These are phyloP conservation scores for Fusarium sp. DNA, from an alignment of 2,329 filamentous ascomycete genomes.

Conservation along the genomic window DNA sequence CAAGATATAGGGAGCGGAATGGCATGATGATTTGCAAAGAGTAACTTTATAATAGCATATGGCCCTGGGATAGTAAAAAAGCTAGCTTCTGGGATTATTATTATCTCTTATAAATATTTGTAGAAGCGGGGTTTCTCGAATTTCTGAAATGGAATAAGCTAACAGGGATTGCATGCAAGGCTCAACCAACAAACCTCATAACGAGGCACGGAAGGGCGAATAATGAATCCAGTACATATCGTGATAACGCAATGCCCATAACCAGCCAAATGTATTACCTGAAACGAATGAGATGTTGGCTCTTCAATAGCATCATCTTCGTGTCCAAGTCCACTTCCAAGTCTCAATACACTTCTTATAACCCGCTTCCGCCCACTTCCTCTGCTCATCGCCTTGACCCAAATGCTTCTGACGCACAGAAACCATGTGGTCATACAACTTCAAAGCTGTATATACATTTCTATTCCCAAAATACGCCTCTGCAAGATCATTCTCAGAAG, in stretches of 20 bases:
- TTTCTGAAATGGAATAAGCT: background rate
- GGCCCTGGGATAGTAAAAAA: no score
- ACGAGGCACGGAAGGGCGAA: background rate
- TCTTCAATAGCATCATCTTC: background rate
- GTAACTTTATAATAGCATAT: background rate
- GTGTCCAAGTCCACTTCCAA: background rate
- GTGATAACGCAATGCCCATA: accelerated
- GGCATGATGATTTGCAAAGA: background rate
- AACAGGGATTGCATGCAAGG: background rate
- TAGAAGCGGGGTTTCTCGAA: background rate
- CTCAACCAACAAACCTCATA: background rate
- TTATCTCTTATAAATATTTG: accelerated
- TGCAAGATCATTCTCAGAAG: background rate
- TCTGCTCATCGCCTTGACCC: background rate
- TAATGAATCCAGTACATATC: no score
- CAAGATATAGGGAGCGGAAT: accelerated
- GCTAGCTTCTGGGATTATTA: accelerated
- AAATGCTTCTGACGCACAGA: background rate
- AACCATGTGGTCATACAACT: background rate
- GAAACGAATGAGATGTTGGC: no score
- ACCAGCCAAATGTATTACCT: no score
- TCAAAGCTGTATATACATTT: accelerated
- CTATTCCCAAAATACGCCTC: accelerated
- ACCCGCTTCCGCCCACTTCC: background rate
- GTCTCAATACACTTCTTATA: background rate